These are phyloP conservation scores for Puccinia novopanici DNA, from an alignment of 1,284 basidiomycete species.

Conservation along the genomic window DNA sequence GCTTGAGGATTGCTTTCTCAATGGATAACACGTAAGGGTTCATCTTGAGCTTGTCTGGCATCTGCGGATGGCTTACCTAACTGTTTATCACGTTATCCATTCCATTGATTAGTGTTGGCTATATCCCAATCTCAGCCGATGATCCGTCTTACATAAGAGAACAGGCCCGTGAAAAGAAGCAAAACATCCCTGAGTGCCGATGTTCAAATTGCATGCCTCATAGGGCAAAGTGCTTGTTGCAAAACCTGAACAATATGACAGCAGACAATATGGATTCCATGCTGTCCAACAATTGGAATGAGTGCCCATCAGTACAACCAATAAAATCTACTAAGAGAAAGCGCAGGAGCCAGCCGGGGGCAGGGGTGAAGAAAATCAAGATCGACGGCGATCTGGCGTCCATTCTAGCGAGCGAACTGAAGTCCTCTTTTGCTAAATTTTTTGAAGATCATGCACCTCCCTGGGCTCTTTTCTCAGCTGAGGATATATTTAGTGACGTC, in stretches of 20 bases:
- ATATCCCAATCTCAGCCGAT: neutral
- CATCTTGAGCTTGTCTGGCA: no score
- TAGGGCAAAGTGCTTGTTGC: neutral
- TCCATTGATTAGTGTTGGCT: neutral
- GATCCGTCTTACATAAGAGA: neutral
- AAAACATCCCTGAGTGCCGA: neutral
- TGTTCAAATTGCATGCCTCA: slow-evolving; percentile 10
- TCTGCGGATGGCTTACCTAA: no score
- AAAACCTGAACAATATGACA: neutral
- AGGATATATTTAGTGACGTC: no score
- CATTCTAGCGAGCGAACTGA: no score
- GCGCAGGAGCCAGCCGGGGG: no score
- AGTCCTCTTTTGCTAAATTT: no score
- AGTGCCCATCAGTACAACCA: neutral
- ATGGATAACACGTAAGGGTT: neutral
- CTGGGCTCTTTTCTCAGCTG: no score
- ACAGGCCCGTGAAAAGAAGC: neutral
- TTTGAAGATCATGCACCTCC: no score
- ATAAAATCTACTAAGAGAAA: neutral
- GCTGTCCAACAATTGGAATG: neutral
- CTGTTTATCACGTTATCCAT: no score
- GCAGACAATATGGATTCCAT: neutral
- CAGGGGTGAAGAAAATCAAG: no score
- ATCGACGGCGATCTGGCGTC: no score
- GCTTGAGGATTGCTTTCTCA: neutral